Conservation (phyloP, 306 rosid genomes). For the Malus sylvestris region DNA sequence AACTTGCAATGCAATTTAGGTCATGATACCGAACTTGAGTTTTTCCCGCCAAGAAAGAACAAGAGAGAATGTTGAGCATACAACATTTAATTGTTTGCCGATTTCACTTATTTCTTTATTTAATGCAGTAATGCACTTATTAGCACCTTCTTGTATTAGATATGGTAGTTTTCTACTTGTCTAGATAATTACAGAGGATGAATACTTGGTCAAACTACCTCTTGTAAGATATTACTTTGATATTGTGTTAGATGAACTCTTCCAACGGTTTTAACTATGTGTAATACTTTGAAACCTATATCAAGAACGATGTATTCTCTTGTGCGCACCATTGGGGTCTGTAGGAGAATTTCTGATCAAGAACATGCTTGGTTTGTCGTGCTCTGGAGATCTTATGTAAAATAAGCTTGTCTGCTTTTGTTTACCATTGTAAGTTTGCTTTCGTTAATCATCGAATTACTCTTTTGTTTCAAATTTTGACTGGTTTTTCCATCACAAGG, state of each 20-base stretch:
- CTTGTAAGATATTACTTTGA: neutral
- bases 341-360: neutral
- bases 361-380: neutral
- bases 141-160: too few species aligned
- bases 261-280: too few species aligned
- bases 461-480: conserved; percentile 1
- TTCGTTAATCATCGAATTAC: neutral
- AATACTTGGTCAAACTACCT: neutral
- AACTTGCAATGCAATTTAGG: neutral
- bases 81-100: neutral
- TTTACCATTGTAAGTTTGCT: neutral
- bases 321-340: neutral
- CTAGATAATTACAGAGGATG: neutral
- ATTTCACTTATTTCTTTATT: neutral
- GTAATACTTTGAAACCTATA: neutral
- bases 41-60: conserved; percentile 3
- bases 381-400: neutral
- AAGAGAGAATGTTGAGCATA: neutral
- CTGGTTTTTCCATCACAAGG: conserved; percentile 13
- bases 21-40: neutral
- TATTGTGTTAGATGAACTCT: neutral
- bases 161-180: neutral
- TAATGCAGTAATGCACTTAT: neutral
- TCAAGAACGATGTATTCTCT: neutral
- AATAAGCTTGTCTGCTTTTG: neutral